Conservation (phyloP, 306 rosid species). For the Medicago ruthenica region DNA sequence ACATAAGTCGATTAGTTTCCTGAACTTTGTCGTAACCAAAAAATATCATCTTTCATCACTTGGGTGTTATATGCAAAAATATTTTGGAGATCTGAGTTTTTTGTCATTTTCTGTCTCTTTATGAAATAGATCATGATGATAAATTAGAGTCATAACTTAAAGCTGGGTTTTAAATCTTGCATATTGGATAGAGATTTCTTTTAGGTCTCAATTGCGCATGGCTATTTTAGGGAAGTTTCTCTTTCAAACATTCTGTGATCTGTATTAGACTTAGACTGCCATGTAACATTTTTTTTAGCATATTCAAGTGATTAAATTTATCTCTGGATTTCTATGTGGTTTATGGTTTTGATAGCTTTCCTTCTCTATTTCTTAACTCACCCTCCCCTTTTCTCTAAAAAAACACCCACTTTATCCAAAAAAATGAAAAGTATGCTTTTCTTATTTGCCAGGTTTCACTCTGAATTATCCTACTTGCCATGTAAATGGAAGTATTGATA, state of each 20-base stretch:
- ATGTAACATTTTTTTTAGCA: neutral
- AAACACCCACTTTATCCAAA: neutral
- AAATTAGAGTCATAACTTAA: neutral
- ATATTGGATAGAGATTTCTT: neutral
- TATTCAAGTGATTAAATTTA: neutral
- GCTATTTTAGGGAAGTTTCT: neutral
- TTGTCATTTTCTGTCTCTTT: neutral
- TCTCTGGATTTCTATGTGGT: neutral
- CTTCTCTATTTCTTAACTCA: neutral
- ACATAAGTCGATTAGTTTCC: no score
- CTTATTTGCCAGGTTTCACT: neutral
- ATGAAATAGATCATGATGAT: neutral
- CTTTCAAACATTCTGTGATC: neutral
- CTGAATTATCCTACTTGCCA: neutral
- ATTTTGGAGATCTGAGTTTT: neutral
- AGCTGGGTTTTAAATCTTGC: neutral
- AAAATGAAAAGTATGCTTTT: neutral
- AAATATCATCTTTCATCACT: no score
- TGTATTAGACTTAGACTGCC: neutral
- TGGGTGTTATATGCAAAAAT: slow-evolving; percentile 1
- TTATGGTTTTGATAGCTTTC: neutral
- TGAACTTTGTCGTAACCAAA: no score
- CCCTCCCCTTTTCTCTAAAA: neutral
- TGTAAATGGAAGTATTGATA: neutral
- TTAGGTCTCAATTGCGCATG: neutral